These are phyloP conservation scores for Anthracocystis walkeri DNA, from an alignment of 1,284 basidiomycete genomes.

Conservation along the genomic window DNA sequence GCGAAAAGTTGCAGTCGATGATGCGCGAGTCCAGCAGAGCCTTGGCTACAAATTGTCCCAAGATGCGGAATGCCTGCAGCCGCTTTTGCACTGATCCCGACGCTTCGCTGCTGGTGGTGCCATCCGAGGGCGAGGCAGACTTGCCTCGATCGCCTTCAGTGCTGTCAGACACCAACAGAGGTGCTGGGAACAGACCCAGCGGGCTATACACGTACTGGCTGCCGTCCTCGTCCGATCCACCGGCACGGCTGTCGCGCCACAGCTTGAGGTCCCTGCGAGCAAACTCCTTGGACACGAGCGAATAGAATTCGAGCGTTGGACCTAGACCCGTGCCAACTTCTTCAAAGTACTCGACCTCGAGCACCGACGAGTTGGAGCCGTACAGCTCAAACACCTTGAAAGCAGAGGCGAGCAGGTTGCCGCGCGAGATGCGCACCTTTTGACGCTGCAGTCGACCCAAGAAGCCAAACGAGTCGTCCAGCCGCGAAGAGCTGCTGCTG, in stretches of 20 bases:
- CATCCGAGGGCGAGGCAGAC: background rate
- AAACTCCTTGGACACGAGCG: slow-evolving; percentile 91
- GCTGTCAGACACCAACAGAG: slow-evolving; percentile 66
- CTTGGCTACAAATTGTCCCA: slow-evolving; percentile 98
- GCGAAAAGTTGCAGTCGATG: slow-evolving; percentile 94
- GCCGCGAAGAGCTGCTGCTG: slow-evolving; percentile 43
- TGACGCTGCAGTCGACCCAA: slow-evolving; percentile 91
- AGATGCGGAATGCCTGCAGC: slow-evolving; percentile 84
- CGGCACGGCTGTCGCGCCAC: slow-evolving; percentile 83
- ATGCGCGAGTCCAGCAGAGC: slow-evolving; percentile 96
- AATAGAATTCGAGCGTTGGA: slow-evolving; percentile 98
- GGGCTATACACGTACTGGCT: slow-evolving; percentile 73
- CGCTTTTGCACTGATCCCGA: slow-evolving; percentile 36
- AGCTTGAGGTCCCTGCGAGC: slow-evolving; percentile 86
- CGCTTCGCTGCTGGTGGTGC: slow-evolving; percentile 4
- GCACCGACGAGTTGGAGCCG: slow-evolving; percentile 84
- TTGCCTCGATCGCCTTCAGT: slow-evolving; percentile 9
- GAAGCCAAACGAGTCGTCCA: slow-evolving; percentile 88
- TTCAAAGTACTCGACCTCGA: slow-evolving; percentile 99
- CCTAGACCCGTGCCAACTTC: slow-evolving; percentile 98
- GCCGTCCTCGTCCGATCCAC: slow-evolving; percentile 66
- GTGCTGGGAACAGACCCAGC: slow-evolving; percentile 87
- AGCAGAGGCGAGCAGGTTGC: slow-evolving; percentile 94
- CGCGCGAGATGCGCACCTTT: slow-evolving; percentile 95
- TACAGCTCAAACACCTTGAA: slow-evolving; percentile 98